A percentile compares a stretch with the other conserved stretches of the same genome.
Evolutionary conservation across 345 rosid species (phyloP).

Genomic region (Camelina laxa): DNA sequence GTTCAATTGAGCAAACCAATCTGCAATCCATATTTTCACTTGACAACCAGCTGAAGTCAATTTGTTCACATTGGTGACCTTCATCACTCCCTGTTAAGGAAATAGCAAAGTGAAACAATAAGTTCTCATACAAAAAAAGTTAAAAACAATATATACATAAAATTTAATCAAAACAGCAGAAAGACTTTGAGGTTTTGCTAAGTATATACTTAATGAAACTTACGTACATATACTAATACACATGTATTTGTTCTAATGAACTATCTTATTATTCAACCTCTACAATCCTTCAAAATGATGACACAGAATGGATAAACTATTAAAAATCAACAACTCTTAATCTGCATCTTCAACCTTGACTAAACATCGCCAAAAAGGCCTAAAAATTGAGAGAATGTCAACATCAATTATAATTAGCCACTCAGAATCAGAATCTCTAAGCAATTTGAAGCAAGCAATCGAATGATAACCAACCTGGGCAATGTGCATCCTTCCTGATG

Average conservation of each 20-base stretch:
- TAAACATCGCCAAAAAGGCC: neutral
- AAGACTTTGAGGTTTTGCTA: neutral
- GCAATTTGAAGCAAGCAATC: neutral
- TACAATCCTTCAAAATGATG: neutral
- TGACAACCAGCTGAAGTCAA: slow-evolving; percentile 84
- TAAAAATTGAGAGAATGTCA: neutral
- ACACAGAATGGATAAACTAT: neutral
- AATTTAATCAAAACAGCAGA: neutral
- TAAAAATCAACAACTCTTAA: neutral
- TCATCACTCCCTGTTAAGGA: slow-evolving; percentile 76
- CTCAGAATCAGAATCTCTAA: slow-evolving; percentile 1
- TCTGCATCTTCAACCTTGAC: neutral
- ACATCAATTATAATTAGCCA: neutral
- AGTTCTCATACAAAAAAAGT: neutral
- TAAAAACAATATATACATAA: neutral
- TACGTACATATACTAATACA: neutral
- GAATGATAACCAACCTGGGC: slow-evolving; percentile 63
- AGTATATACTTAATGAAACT: neutral
- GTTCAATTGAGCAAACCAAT: slow-evolving; percentile 96
- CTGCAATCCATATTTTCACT: slow-evolving; percentile 93
- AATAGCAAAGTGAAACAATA: neutral
- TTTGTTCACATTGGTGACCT: slow-evolving; percentile 81
- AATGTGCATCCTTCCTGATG: slow-evolving; percentile 95
- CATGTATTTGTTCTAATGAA: neutral
- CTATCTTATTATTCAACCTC: neutral